Evolutionary conservation across 345 rosid genomes (phyloP).

Genomic region (Reutealis trisperma): DNA sequence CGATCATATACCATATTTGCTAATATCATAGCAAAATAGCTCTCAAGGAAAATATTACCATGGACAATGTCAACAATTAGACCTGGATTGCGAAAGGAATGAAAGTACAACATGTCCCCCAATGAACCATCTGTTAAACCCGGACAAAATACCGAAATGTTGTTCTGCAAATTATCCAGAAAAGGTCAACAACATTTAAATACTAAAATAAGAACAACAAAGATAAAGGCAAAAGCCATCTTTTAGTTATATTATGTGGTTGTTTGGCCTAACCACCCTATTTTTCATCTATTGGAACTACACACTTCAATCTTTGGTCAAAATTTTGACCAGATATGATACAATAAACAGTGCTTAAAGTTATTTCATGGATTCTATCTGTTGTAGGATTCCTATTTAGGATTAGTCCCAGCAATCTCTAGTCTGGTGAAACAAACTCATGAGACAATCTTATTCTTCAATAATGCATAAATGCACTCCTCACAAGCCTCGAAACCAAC

Average conservation of each 20-base stretch:
- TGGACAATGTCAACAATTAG: constrained; percentile 65
- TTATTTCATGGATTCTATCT: neutral
- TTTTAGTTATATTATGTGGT: neutral
- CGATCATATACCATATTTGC: neutral
- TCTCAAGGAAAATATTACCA: constrained; percentile 43
- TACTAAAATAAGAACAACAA: constrained; percentile 5
- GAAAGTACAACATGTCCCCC: constrained; percentile 94
- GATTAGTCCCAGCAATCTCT: neutral
- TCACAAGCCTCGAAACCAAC: neutral
- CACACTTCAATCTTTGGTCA: too few species aligned
- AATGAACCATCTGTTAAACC: constrained; percentile 94
- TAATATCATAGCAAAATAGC: neutral
- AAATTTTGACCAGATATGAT: neutral
- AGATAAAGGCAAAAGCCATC: neutral
- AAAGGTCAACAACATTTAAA: too few species aligned
- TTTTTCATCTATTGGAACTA: neutral
- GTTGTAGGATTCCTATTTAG: neutral
- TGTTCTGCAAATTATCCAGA: constrained; percentile 47
- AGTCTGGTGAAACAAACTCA: neutral
- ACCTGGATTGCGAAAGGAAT: constrained; percentile 66
- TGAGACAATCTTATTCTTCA: neutral
- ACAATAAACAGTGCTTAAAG: neutral
- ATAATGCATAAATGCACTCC: neutral
- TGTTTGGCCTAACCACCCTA: neutral
- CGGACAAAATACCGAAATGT: constrained; percentile 89